Evolutionary conservation across 768 basidiomycete genomes (phyloP), one percentile per base, ranked within the genome.

Genomic region (Termitomyces sp.): DNA sequence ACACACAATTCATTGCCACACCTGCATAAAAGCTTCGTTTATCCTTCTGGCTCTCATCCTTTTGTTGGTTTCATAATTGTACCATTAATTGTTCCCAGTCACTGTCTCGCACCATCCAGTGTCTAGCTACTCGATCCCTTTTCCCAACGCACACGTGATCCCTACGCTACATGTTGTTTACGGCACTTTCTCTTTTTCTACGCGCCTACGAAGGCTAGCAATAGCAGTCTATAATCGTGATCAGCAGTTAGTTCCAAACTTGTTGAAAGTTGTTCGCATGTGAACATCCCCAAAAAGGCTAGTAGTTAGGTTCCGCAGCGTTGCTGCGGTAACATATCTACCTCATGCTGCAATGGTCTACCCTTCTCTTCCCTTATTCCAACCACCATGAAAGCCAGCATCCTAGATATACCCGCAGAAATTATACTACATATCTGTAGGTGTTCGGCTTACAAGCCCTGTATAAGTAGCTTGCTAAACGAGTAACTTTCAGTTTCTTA

Each of bases 371-470:
- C 45, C 33, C 54, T 44, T 18, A 33, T n/a, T 50, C 8, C 44
- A 62, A 58, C 55, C 54, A 49, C 26, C 60, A 65, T 65, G 60
- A 44, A 66, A 31, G 41, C 39, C 20, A 65, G 63, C 56, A 57
- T 78, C 39, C 64, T 75, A 24, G 67, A 71, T 51, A 65, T 87
- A 12, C 84, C 86, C 20, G 73, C 78, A 26, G 87, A 89, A 68
- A 71, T 81, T 34, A 59, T 83, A 28, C 75, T 88, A 46, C 73
- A 84, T 62, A 86, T 88, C 31, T 71, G 86, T 86, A 62, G 57
- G 81, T 51, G 8, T 65, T 44, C 28, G 22, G 29, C 12, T 18
- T 49, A n/a, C 46, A 33, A 54, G 36, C 7, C 2, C 22, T 24
- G 44, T 26, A 7, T 39, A 8, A 47, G 18, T 4, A 20, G 26